phyloP scores from a whole-genome alignment of 495 filamentous ascomycete species.

The Hypomontagnella submonticulosa region DNA sequence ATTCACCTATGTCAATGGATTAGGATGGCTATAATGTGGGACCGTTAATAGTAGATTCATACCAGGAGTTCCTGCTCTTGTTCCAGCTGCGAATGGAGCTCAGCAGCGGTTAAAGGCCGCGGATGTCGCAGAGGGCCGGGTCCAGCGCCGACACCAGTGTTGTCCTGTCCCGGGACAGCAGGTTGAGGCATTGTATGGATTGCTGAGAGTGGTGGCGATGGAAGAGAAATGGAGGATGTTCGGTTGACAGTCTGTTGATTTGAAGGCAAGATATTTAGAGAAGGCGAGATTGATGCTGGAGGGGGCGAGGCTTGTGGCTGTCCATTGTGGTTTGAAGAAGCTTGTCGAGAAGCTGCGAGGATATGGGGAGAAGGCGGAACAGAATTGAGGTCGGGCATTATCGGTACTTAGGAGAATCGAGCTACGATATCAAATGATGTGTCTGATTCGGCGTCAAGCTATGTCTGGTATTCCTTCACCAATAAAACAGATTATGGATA shows the following conservation, averaged over 20 bases:
- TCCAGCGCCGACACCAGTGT: constrained; percentile 67
- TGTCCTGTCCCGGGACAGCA: constrained; percentile 56
- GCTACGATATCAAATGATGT: constrained; percentile 3
- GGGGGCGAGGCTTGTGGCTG: constrained; percentile 43
- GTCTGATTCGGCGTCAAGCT: background rate
- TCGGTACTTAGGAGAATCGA: constrained; percentile 8
- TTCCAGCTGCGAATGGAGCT: constrained; percentile 86
- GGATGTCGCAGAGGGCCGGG: constrained; percentile 83
- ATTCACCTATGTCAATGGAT: constrained; percentile 72
- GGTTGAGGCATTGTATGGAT: constrained; percentile 48
- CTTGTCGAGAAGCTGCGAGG: constrained; percentile 50
- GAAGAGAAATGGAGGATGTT: constrained; percentile 59
- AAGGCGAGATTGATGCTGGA: constrained; percentile 48
- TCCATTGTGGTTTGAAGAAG: constrained; percentile 38
- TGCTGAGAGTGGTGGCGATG: constrained; percentile 61
- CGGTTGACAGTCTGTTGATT: constrained; percentile 64
- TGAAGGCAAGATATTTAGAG: constrained; percentile 62
- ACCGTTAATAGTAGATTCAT: constrained; percentile 44
- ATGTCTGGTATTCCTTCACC: constrained; percentile 12
- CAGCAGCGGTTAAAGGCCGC: constrained; percentile 83
- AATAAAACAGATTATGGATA: constrained; percentile 7
- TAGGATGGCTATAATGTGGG: constrained; percentile 16
- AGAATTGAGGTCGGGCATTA: constrained; percentile 70
- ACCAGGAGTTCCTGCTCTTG: constrained; percentile 96
- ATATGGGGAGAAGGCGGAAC: constrained; percentile 65